phyloP scores from a whole-genome alignment of 768 basidiomycete species.

The Rubroboletus satanas region DNA sequence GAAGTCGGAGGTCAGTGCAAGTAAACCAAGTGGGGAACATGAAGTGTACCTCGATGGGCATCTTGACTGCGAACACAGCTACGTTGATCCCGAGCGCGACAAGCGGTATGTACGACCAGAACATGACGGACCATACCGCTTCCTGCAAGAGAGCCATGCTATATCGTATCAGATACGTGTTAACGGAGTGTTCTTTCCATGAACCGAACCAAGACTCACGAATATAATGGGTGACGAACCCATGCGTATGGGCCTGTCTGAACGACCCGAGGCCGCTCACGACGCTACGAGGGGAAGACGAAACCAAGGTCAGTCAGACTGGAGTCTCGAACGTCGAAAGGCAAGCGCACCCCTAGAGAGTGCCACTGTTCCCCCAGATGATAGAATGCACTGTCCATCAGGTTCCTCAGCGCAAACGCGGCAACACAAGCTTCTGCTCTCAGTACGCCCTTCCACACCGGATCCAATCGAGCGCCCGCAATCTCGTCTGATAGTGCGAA shows the following conservation, averaged over 20 bases:
- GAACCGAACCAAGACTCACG: constrained; percentile 5
- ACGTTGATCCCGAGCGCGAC: constrained; percentile 10
- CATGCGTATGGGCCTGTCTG: constrained; percentile 29
- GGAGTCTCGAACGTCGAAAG: not conserved
- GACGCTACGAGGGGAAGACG: constrained; percentile 7
- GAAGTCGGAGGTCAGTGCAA: not conserved
- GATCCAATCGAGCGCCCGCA: not conserved
- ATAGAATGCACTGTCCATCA: not conserved
- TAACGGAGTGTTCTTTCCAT: not conserved
- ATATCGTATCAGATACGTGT: not conserved
- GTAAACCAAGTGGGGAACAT: not conserved
- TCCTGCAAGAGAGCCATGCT: constrained; percentile 13
- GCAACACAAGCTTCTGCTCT: constrained; percentile 16
- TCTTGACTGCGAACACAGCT: constrained; percentile 19
- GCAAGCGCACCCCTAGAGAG: constrained; percentile 17
- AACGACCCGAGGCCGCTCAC: constrained; percentile 27
- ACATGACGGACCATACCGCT: constrained; percentile 12
- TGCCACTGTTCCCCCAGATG: constrained; percentile 24
- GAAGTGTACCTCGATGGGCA: constrained; percentile 26
- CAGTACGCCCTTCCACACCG: constrained; percentile 9
- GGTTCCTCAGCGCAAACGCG: not conserved
- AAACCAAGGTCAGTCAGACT: not conserved
- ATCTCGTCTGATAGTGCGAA: constrained; percentile 12
- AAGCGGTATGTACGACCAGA: constrained; percentile 28
- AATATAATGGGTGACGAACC: constrained; percentile 31